These are phyloP conservation scores for Acanthamoeba sp. DNA, from an alignment of 208 protist genomes.

Conservation along the genomic window DNA sequence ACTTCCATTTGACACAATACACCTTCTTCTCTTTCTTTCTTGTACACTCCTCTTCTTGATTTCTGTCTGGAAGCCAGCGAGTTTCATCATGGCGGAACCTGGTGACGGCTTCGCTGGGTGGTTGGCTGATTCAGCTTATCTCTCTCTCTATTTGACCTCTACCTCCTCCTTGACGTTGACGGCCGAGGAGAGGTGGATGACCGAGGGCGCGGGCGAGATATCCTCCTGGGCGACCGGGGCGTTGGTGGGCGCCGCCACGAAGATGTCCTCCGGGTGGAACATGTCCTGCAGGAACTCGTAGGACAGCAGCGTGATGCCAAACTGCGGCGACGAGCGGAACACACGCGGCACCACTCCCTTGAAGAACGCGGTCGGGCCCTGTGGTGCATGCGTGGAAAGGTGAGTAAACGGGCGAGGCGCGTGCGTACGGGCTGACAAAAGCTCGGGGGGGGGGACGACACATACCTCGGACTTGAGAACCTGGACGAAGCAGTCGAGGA, in stretches of 20 bases:
- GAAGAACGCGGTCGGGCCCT: conserved; percentile 85
- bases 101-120: too few species aligned
- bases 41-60: too few species aligned
- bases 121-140: too few species aligned
- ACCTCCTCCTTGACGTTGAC: background rate
- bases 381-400: background rate
- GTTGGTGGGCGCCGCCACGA: conserved; percentile 78
- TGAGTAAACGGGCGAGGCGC: too few species aligned
- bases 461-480: conserved; percentile 78
- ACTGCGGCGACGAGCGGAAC: conserved; percentile 86
- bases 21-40: too few species aligned
- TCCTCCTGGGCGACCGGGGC: conserved; percentile 80
- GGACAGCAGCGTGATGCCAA: conserved; percentile 87
- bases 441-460: background rate
- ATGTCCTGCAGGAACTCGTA: conserved; percentile 87
- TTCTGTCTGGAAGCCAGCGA: too few species aligned
- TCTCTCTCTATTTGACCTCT: background rate
- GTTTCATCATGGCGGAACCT: background rate
- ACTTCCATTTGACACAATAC: too few species aligned
- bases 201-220: conserved; percentile 30
- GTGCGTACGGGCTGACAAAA: too few species aligned
- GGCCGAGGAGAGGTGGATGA: conserved; percentile 13
- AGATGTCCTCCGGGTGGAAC: conserved; percentile 75
- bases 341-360: conserved; percentile 86
- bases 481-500: conserved; percentile 83